Evolutionary conservation across 163 green algal genomes (phyloP), one percentile per base, ranked within the genome.

Genomic region (Coccomyxa subellipsoidea): DNA sequence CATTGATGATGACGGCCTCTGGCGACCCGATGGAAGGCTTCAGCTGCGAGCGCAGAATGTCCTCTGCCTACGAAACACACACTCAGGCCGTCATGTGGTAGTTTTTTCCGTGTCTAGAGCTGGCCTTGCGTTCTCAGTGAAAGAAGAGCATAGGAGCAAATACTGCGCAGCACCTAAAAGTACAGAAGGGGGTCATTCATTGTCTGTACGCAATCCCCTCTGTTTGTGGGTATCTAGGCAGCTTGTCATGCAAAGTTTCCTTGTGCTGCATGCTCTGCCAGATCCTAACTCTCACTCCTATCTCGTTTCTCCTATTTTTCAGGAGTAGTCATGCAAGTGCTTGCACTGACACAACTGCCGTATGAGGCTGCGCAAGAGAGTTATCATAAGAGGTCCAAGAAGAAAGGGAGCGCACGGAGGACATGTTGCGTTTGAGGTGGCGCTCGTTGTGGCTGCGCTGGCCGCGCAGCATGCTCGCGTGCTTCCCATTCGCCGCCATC

Each of bases 361-460:
- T 18, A 59, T 59, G 34, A 23, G 29, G 23, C 71, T 34, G 32
- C 23, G 71, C 71, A 39, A 6, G 23, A 15, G 3, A 78, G 2
- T n/a, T n/a, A n/a, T n/a, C n/a, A n/a, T n/a, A n/a, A n/a, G n/a
- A n/a, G n/a, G n/a, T n/a, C n/a, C n/a, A n/a, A n/a, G n/a, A n/a
- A n/a, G n/a, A n/a, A n/a, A n/a, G 47, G 18, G 18, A 66, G 32
- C 66, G 27, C 4, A 73, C 66, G 8, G 66, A 73, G 27, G 70
- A 87, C 84, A 90, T 84, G 34, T 78, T 89, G 80, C 87, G 84
- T 72, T 85, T 86, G 77, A 90, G 78, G n/a, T 71, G 72, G 77
- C 39, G 37, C 27, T 82, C 38, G 73, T 81, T 76, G 38, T 71
- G 59, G 32, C 53, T 35, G 37, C 77, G 73, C 77, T 89, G 82